Conservation (phyloP, 2,329 filamentous ascomycete genomes). For the Botrytis cinerea region DNA sequence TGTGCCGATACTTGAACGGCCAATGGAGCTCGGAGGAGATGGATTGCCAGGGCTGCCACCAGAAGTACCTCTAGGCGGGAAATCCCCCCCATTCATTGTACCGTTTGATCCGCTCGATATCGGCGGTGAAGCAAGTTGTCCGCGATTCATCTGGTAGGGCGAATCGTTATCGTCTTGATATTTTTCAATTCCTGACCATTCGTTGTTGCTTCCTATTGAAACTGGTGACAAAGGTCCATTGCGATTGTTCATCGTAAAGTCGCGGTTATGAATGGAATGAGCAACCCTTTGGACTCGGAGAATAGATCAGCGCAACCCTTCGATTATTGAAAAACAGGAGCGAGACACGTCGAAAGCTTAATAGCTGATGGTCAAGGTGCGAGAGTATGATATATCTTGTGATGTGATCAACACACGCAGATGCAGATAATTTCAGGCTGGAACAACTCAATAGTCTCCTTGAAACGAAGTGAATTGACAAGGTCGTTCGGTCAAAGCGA, state of each 20-base stretch:
- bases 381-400: not conserved
- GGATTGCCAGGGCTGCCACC: slow-evolving; percentile 59
- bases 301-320: slow-evolving; percentile 13
- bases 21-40: slow-evolving; percentile 86
- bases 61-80: slow-evolving; percentile 50
- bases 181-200: slow-evolving; percentile 73
- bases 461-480: slow-evolving; percentile 21
- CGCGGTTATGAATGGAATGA: slow-evolving; percentile 21
- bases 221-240: slow-evolving; percentile 79
- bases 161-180: slow-evolving; percentile 57
- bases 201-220: slow-evolving; percentile 72
- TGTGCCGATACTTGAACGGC: slow-evolving; percentile 79
- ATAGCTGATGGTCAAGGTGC: slow-evolving; percentile 3
- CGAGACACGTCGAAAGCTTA: slow-evolving; percentile 7
- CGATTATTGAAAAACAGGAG: not conserved
- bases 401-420: slow-evolving; percentile 19
- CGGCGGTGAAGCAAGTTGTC: slow-evolving; percentile 68
- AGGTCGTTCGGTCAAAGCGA: slow-evolving; percentile 25
- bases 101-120: slow-evolving; percentile 64
- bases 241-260: slow-evolving; percentile 64
- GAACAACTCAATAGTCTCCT: slow-evolving; percentile 17
- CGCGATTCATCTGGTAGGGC: slow-evolving; percentile 55
- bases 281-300: slow-evolving; percentile 13
- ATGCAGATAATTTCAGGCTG: slow-evolving; percentile 11
- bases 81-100: slow-evolving; percentile 61